Percentiles rank a stretch among this genome's conserved stretches.
These are phyloP conservation scores for Mycena olivaceomarginata DNA, from an alignment of 768 basidiomycete genomes.

Conservation along the genomic window DNA sequence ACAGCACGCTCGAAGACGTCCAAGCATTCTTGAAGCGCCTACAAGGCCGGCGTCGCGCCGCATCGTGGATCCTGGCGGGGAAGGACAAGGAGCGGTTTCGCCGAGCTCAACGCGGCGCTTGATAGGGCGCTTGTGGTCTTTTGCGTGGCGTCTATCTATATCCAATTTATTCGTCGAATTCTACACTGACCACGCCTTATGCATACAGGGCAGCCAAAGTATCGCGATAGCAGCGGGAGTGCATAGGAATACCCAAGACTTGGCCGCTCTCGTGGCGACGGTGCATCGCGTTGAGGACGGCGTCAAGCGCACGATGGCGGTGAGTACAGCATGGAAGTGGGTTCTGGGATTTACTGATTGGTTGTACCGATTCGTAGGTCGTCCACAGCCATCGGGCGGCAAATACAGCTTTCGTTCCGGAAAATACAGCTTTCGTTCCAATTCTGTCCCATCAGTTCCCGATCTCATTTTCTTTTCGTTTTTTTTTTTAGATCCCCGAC, in stretches of 20 bases:
- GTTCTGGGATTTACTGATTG: too few species aligned
- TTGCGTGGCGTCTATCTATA: neutral
- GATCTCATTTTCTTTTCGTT: too few species aligned
- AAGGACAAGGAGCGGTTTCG: conserved; percentile 9
- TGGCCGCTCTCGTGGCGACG: neutral
- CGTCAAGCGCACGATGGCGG: neutral
- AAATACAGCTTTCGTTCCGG: too few species aligned
- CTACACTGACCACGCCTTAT: too few species aligned
- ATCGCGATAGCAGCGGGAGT: neutral
- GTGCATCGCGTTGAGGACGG: neutral
- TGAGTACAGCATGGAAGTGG: too few species aligned
- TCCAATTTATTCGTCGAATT: neutral
- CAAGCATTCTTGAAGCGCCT: neutral
- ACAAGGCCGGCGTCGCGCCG: neutral
- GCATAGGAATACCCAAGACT: neutral
- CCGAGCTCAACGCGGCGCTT: neutral
- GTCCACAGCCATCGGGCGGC: too few species aligned
- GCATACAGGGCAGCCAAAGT: neutral
- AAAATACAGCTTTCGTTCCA: too few species aligned
- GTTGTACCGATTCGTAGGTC: too few species aligned
- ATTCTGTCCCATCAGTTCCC: too few species aligned
- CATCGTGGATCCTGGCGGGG: neutral
- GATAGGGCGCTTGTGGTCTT: conserved; percentile 2
- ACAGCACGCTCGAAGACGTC: neutral
- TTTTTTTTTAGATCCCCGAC: too few species aligned